Base-by-base conservation (phyloP, 2,329 filamentous ascomycete species). In the Aspergillus sp. region DNA sequence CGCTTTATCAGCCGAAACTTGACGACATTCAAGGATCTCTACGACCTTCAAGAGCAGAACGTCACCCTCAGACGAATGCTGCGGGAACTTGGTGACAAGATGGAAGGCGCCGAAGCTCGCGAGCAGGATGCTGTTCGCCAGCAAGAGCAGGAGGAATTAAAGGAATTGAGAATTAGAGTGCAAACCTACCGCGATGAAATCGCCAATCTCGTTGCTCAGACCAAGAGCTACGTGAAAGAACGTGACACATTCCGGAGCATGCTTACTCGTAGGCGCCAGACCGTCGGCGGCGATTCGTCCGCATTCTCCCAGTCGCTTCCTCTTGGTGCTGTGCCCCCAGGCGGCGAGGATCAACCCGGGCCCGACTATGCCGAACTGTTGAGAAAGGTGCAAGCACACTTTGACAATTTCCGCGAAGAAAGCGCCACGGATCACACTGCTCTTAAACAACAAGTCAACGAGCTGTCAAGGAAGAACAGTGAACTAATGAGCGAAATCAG, bases 241-340 rank as follows among this genome's bases (percentile, higher is more conserved):
- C 85, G 93, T 53, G 91, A 98, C 64, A 96, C 96, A 82, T 97
- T 96, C 83, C 84, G 91, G 19, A 89, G 90, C 45, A 90, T 97
- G 75, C 80, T 96, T 25, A 87, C 91, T 56, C 87, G 93, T 53
- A 79, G 83, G 49, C 81, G 82, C 15, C 79, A 82, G 68, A 83
- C 71, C 65, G 76, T 62, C 61, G 79, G 62, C 63, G 79, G 62
- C 63, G 80, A 64, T 38, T 78, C 80, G 13, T 84, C 84, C 1
- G 76, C 83, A 44, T 84, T 94, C 61, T 88, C 85, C 1, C 82
- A 84, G 57, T 87, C 86, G 15, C 71, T 86, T 27, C 81, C 84
- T 50, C 78, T 80, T 35, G 73, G 72, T 44, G 69, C 70, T 33
- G 64, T 67, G 17, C 74, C 75, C n/a, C 66, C 63, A 12, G 75